Base-by-base conservation (phyloP, 176 grass and related monocot genomes). In the Carex kokanica region DNA sequence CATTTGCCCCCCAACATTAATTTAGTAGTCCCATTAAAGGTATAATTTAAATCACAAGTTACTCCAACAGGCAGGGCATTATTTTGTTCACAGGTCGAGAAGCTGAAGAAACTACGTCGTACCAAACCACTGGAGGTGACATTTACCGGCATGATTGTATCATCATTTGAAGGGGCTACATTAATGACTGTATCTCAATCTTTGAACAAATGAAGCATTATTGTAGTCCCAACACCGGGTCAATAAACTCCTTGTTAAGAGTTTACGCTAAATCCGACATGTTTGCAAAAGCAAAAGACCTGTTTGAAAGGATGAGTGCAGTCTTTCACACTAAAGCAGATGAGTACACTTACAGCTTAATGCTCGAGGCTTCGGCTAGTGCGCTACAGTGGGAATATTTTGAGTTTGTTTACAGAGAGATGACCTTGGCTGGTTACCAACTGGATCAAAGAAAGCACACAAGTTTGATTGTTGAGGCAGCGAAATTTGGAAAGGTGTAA, bases 301-400 rank as follows among this genome's bases (percentile, higher is more conserved):
- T 98, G 74, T 98, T 94, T 87, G 95, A 94, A 87, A 87, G 83
- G 56, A 91, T 84, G 57, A 85, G 82, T 24, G 17, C 82, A 78
- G 87, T 57, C 40, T 84, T 83, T 59, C 70, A 71, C 86, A 49
- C 23, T 84, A 84, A 87, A 84, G 64, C 88, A 31, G 88, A 98
- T 54, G 31, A 59, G 66, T 93, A 92, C 86, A 94, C 95, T 32
- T 98, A 93, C 77, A 88, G 67, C 77, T 88, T 90, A 78, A 98
- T 98, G 84, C 92, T 98, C 64, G 92, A 98, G 81, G 84, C 78
- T 81, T 89, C 87, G 83, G 90, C 92, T 58, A 91, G 88, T 85
- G 85, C 90, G 3, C 87, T 92, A 69, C 95, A 98, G 86, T 98
- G 95, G 95, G 95, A 98, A 71, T 98, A 94, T 81, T 98, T 98